phyloP scores from a whole-genome alignment of 805 yeast genomes.

The Yamadazyma laniorum region DNA sequence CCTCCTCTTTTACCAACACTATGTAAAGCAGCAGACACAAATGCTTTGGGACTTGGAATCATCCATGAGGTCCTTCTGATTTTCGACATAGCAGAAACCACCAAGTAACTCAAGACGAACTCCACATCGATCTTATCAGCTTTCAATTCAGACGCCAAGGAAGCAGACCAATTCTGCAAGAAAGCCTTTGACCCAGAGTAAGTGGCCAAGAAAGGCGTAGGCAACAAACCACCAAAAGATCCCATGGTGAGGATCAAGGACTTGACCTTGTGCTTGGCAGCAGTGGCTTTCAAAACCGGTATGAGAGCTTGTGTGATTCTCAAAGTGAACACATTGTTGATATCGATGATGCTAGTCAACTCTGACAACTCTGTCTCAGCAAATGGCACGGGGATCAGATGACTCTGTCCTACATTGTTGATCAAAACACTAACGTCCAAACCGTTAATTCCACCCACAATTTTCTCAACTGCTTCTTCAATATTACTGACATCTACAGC shows the following conservation, averaged over 20 bases:
- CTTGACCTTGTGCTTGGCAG: conserved; percentile 34
- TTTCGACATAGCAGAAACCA: conserved; percentile 94
- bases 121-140: conserved; percentile 78
- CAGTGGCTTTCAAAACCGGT: conserved; percentile 56
- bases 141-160: conserved; percentile 81
- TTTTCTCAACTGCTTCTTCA: conserved; percentile 51
- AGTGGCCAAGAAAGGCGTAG: conserved; percentile 88
- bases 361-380: conserved; percentile 74
- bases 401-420: conserved; percentile 94
- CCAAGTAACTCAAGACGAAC: conserved; percentile 80
- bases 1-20: conserved; percentile 84
- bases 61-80: conserved; percentile 68
- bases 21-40: conserved; percentile 70
- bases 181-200: conserved; percentile 97
- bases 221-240: conserved; percentile 91
- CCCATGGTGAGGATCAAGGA: conserved; percentile 94
- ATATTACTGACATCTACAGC: conserved; percentile 81
- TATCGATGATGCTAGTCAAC: conserved; percentile 73
- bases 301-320: conserved; percentile 76
- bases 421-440: conserved; percentile 72
- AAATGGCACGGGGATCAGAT: conserved; percentile 93
- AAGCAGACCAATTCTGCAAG: conserved; percentile 87
- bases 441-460: conserved; percentile 46
- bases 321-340: conserved; percentile 83
- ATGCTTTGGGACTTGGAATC: conserved; percentile 79